Base-by-base conservation (phyloP, 2,329 filamentous ascomycete species). In the Fusarium sarcochroum region DNA sequence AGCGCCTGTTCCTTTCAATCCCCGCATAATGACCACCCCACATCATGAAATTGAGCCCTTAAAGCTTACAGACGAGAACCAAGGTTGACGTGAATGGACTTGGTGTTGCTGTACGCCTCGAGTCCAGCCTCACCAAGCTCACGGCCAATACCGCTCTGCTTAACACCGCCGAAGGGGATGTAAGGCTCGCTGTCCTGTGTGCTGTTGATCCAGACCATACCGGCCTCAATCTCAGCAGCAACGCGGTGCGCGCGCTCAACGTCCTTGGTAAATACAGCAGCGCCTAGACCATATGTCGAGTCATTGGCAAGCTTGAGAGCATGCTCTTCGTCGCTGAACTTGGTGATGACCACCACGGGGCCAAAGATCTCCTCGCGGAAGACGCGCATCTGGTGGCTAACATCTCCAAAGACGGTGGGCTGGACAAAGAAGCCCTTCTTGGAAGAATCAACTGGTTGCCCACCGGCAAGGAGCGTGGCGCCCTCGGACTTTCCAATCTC, bases 341-440 rank as follows among this genome's bases (percentile, higher is more conserved):
- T 95, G 81, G 90, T 86, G 73, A 96, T 90, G 72, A 90, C 87
- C 80, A 89, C 91, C 63, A 97, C 93, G 56, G 93, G 93, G 65
- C 93, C 93, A 78, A 97, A 97, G 80, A 96, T 95, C 83, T 97
- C 93, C 82, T 96, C 92, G 79, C 92, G 87, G 82, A 93, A 90
- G 76, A 97, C 94, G 86, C 92, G 93, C 92, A 95, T 95, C 93
- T 60, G 60, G 45, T 70, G 42, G 37, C 66, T 66, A 34, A 75
- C 92, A 74, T 93, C 89, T 78, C 87, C 89, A 85, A 97, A 96
- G 81, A 96, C 92, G 75, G 93, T 96, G 32, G 93, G 93, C 84
- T 94, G 84, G 80, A 96, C 93, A 84, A 94, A 96, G 87, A 91
- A 96, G 59, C 92, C 92, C 85, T 93, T 89, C 75, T 84, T 79